Conservation (phyloP, 306 rosid species). For the Trifolium dubium region DNA sequence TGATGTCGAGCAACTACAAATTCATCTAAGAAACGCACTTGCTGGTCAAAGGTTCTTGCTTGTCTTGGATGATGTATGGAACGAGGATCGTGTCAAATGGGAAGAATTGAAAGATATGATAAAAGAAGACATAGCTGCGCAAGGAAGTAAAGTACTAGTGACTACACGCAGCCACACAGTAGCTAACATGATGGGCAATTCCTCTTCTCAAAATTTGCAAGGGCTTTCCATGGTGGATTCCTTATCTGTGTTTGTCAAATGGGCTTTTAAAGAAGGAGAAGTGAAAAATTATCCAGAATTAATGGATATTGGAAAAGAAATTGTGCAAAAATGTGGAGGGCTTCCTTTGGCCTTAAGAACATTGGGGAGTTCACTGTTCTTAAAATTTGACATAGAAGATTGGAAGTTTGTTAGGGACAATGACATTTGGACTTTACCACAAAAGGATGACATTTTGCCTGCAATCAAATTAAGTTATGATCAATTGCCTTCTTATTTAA, state of each 20-base stretch:
- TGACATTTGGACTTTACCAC: constrained; percentile 47
- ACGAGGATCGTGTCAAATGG: constrained; percentile 7
- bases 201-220: neutral
- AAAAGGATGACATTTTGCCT: constrained; percentile 34
- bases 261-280: constrained; percentile 44
- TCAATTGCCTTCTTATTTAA: constrained; percentile 45
- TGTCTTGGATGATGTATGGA: neutral
- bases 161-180: constrained; percentile 19
- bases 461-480: constrained; percentile 46
- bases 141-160: constrained; percentile 37
- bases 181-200: neutral
- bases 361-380: constrained; percentile 28
- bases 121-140: neutral
- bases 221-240: neutral
- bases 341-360: constrained; percentile 49
- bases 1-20: neutral
- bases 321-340: constrained; percentile 43
- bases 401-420: constrained; percentile 27
- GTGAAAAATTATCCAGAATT: constrained; percentile 30
- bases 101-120: neutral
- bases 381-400: neutral
- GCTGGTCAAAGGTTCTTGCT: neutral
- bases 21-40: neutral
- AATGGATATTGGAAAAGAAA: neutral
- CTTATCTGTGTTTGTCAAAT: constrained; percentile 36